These are phyloP conservation scores for Artemisia annua DNA, from an alignment of 129 eudicot species.

Conservation along the genomic window DNA sequence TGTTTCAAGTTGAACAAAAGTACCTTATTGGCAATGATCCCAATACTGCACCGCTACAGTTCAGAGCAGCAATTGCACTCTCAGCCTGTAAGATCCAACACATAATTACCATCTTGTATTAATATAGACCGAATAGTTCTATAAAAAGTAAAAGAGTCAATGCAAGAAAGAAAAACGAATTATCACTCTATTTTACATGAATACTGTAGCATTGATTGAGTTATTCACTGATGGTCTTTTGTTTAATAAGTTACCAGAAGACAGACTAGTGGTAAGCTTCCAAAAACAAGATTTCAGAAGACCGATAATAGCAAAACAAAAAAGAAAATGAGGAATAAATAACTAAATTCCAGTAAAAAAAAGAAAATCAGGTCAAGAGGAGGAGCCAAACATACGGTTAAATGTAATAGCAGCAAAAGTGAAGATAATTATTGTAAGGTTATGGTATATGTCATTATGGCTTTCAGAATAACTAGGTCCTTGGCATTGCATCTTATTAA, in stretches of 20 bases:
- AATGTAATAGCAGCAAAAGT: no score
- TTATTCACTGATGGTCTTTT: not conserved
- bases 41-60: constrained; percentile 77
- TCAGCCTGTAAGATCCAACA: constrained; percentile 62
- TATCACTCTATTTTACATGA: not conserved
- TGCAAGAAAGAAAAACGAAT: not conserved
- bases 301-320: not conserved
- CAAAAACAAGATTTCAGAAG: not conserved
- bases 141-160: not conserved
- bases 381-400: no score
- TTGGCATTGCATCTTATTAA: no score
- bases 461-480: no score
- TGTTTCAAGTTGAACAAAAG: not conserved
- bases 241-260: not conserved
- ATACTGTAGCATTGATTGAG: not conserved
- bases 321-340: not conserved
- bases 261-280: not conserved
- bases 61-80: constrained; percentile 87
- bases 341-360: no score
- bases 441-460: no score
- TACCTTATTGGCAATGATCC: constrained; percentile 84
- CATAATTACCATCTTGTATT: constrained; percentile 2
- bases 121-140: not conserved
- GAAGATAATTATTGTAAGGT: no score
- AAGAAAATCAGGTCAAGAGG: no score